These are phyloP conservation scores for Candida andamanensis DNA, from an alignment of 805 yeast genomes.

Conservation along the genomic window DNA sequence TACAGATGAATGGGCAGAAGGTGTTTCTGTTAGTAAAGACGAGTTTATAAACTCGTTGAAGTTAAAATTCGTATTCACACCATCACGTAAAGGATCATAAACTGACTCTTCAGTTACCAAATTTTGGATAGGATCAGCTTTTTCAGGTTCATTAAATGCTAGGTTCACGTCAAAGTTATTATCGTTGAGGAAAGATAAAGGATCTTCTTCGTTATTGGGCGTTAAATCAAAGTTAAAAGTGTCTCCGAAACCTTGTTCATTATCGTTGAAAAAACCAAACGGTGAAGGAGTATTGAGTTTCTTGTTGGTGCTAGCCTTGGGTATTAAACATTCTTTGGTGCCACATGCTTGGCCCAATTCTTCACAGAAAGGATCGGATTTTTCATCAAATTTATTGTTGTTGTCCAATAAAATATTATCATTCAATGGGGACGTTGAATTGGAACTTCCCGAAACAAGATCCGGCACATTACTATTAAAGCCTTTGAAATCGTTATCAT, in stretches of 20 bases:
- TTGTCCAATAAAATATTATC: conserved; percentile 27
- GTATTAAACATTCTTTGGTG: conserved; percentile 61
- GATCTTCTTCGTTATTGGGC: conserved; percentile 23
- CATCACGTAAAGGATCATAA: conserved; percentile 47
- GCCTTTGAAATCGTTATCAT: background rate
- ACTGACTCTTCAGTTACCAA: conserved; percentile 53
- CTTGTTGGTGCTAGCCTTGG: conserved; percentile 28
- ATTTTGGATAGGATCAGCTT: conserved; percentile 33
- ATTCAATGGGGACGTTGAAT: conserved; percentile 35
- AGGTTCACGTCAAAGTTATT: conserved; percentile 50
- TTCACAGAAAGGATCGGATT: conserved; percentile 69
- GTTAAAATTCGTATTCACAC: conserved; percentile 26
- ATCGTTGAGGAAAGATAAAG: conserved; percentile 44
- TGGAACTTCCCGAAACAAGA: conserved; percentile 27
- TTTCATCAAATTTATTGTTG: conserved; percentile 49
- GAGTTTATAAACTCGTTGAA: conserved; percentile 35
- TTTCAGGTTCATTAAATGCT: conserved; percentile 36
- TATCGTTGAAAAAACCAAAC: conserved; percentile 9
- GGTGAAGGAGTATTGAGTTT: conserved; percentile 3
- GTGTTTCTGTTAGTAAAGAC: conserved; percentile 21
- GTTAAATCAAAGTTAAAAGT: conserved; percentile 13
- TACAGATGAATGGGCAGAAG: conserved; percentile 3
- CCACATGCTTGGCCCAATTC: conserved; percentile 82
- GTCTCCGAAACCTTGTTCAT: conserved; percentile 5
- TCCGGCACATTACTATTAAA: conserved; percentile 22